A percentile compares a stretch with the other conserved stretches of the same genome.
phyloP scores from a whole-genome alignment of 2,329 filamentous ascomycete genomes.

The Xylaria sp. region DNA sequence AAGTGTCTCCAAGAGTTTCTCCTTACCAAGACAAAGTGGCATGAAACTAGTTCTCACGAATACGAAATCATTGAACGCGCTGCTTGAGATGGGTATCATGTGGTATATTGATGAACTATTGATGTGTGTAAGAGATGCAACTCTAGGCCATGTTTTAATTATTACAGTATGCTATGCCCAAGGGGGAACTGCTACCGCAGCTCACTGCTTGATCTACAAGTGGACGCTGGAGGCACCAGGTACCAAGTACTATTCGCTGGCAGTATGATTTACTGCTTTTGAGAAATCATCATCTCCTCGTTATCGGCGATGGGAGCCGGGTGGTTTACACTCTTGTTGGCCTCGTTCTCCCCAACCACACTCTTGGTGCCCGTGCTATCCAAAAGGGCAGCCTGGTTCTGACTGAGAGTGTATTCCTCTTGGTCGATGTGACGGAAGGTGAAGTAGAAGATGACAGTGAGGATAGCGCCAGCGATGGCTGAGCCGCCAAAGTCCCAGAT shows the following conservation, averaged over 20 bases:
- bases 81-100: constrained; percentile 30
- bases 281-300: constrained; percentile 51
- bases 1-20: not conserved
- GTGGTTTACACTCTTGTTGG: constrained; percentile 48
- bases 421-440: constrained; percentile 59
- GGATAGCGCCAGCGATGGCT: constrained; percentile 57
- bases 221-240: constrained; percentile 18
- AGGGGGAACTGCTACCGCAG: not conserved
- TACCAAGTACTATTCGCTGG: constrained; percentile 10
- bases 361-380: constrained; percentile 52
- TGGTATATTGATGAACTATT: constrained; percentile 22
- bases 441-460: constrained; percentile 59
- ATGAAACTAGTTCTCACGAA: not conserved
- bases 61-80: not conserved
- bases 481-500: constrained; percentile 62
- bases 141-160: constrained; percentile 21
- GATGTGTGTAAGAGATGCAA: constrained; percentile 3
- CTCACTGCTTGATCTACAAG: constrained; percentile 15
- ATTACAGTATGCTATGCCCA: constrained; percentile 24
- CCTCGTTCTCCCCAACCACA: constrained; percentile 56
- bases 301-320: constrained; percentile 49
- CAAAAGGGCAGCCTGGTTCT: constrained; percentile 52
- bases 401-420: constrained; percentile 56
- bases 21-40: not conserved
- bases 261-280: constrained; percentile 45